A percentile compares a stretch with the other conserved stretches of the same genome.
Evolutionary conservation across 352 stramenopile genomes (phyloP).

Genomic region (Pythium monospermum): DNA sequence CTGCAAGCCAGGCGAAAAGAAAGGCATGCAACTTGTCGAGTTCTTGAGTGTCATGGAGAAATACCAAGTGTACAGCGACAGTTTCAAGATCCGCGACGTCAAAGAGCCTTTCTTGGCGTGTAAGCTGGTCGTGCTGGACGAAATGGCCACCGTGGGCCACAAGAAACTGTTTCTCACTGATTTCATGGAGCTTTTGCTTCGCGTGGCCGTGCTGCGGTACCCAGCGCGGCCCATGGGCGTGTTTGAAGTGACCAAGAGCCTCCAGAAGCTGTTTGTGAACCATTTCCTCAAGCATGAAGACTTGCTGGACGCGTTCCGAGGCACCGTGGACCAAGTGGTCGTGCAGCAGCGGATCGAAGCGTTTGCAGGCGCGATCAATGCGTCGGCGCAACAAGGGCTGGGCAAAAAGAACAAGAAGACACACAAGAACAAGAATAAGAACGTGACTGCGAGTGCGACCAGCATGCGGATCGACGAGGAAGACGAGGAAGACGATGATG

Average conservation of each 20-base stretch:
- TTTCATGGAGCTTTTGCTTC: slow-evolving; percentile 74
- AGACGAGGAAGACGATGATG: not conserved
- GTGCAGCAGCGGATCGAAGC: slow-evolving; percentile 55
- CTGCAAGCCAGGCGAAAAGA: slow-evolving; percentile 71
- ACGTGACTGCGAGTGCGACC: not conserved
- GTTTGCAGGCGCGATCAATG: slow-evolving; percentile 53
- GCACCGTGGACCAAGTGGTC: slow-evolving; percentile 49
- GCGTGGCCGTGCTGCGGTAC: slow-evolving; percentile 54
- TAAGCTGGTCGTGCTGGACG: slow-evolving; percentile 69
- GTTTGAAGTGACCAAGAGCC: slow-evolving; percentile 39
- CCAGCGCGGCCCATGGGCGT: slow-evolving; percentile 32
- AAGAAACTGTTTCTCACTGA: slow-evolving; percentile 74
- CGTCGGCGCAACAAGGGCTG: slow-evolving; percentile 27
- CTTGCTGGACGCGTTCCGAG: slow-evolving; percentile 50
- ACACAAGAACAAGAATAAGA: not conserved
- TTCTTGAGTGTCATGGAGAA: slow-evolving; percentile 56
- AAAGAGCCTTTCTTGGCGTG: slow-evolving; percentile 69
- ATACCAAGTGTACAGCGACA: slow-evolving; percentile 64
- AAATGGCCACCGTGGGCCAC: slow-evolving; percentile 64
- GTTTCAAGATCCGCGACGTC: slow-evolving; percentile 56
- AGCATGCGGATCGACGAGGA: not conserved
- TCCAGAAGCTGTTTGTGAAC: slow-evolving; percentile 56
- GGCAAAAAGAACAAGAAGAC: slow-evolving; percentile 2
- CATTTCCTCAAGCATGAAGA: slow-evolving; percentile 70
- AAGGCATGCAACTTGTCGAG: slow-evolving; percentile 69